These are phyloP conservation scores for Lachancea nothofagi DNA, from an alignment of 805 yeast species.

Conservation along the genomic window DNA sequence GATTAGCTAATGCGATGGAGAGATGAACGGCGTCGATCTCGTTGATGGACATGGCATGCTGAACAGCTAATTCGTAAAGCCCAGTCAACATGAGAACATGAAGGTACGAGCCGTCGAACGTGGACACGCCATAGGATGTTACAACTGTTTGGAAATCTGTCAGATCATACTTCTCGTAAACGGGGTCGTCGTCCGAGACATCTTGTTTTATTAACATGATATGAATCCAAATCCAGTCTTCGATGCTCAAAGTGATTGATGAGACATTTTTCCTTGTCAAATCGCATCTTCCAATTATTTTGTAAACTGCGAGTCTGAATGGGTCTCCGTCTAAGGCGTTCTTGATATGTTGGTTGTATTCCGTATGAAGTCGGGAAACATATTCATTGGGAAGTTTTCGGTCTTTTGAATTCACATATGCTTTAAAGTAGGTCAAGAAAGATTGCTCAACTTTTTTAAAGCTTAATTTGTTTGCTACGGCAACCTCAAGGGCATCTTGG, in stretches of 20 bases:
- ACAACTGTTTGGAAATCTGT: constrained; percentile 69
- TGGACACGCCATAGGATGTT: constrained; percentile 63
- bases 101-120: constrained; percentile 67
- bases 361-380: constrained; percentile 63
- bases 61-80: constrained; percentile 72
- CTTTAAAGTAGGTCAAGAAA: constrained; percentile 73
- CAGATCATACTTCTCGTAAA: constrained; percentile 67
- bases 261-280: constrained; percentile 61
- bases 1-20: constrained; percentile 72
- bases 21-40: constrained; percentile 88
- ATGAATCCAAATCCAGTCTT: constrained; percentile 97
- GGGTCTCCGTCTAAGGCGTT: constrained; percentile 71
- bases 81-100: constrained; percentile 73
- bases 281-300: constrained; percentile 87
- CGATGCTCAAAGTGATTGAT: constrained; percentile 69
- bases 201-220: constrained; percentile 66
- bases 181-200: constrained; percentile 41
- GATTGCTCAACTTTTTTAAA: constrained; percentile 82
- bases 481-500: constrained; percentile 70
- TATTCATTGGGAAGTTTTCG: constrained; percentile 59
- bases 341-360: constrained; percentile 80
- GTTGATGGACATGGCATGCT: constrained; percentile 46
- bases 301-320: constrained; percentile 82
- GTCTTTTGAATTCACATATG: constrained; percentile 53
- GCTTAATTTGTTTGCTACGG: constrained; percentile 55